Base-by-base conservation (phyloP, 371 early-diverging fungal genomes). In the Zopfochytrium polystomum region DNA sequence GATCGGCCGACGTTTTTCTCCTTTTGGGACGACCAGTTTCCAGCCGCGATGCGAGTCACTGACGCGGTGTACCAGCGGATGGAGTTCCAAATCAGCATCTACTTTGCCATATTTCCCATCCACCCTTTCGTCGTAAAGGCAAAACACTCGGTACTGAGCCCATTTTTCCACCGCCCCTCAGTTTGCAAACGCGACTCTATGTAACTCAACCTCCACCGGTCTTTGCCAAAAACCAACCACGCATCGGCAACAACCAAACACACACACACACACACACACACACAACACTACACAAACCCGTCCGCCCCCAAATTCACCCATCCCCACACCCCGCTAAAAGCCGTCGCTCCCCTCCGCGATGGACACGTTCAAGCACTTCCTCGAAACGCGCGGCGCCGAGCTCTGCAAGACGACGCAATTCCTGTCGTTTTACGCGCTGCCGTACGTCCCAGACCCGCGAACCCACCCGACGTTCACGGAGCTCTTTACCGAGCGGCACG, bases 401-500 rank as follows among this genome's bases (percentile, higher is more conserved):
- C 63, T 77, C 3, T 65, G 69, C 53, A 64, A 69, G 53, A 68
- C 70, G 5, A 53, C 80, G n/a, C 76, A 82, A 52, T 76, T 79
- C 23, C 63, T 82, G 27, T 63, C 70, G 7, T 82, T 60, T 55
- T 82, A 75, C 49, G 82, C 82, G 18, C 66, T 82, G 29, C 82
- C 82, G 3, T 82, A 81, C 58, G 62, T 82, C 6, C 76, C 81
- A 13, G 77, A 80, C 46, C 80, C 81, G 22, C 63, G 59, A 11
- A 23, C 9, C n/a, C 82, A 82, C 47, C 82, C 81, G 22, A 58
- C 72, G 2, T 82, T 82, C 47, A 42, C 42, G 18, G 73, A 72
- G 11, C 11, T 80, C 3, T 80, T 80, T 53, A 58, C 55, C 20
- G 55, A 52, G 18, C 15, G 48, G 13, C 71, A 77, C 65, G 45